Conservation (phyloP, 148 eudicot species). For the Vaccinium corymbosum region DNA sequence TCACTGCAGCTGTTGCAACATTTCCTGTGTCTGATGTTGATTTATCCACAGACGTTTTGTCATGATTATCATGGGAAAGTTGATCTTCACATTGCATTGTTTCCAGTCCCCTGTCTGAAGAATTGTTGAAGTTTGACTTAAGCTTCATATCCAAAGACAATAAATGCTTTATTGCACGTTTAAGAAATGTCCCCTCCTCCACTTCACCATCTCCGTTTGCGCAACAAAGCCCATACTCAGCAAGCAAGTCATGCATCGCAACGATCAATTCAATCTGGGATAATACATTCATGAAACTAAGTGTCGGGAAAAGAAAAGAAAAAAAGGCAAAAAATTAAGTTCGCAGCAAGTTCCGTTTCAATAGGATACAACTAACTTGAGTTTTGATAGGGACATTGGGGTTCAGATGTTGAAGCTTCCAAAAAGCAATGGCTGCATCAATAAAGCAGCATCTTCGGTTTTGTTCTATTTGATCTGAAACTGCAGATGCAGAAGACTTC, state of each 20-base stretch:
- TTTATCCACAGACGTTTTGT: slow-evolving; percentile 25
- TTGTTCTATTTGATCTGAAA: slow-evolving; percentile 53
- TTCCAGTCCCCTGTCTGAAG: slow-evolving; percentile 43
- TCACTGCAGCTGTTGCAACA: slow-evolving; percentile 24
- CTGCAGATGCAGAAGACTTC: slow-evolving; percentile 47
- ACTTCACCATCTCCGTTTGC: slow-evolving; percentile 73
- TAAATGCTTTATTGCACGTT: slow-evolving; percentile 89
- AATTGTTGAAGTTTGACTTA: slow-evolving; percentile 45
- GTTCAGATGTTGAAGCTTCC: slow-evolving; percentile 87
- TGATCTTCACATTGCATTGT: slow-evolving; percentile 31
- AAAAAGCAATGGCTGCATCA: slow-evolving; percentile 77
- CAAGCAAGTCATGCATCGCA: slow-evolving; percentile 87
- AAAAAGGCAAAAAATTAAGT: background rate
- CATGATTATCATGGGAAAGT: slow-evolving; percentile 26
- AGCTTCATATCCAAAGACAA: slow-evolving; percentile 82
- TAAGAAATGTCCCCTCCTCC: slow-evolving; percentile 92
- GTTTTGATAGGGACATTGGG: slow-evolving; percentile 53
- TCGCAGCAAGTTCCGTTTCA: slow-evolving; percentile 9
- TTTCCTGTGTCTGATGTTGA: slow-evolving; percentile 25
- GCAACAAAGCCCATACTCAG: slow-evolving; percentile 95
- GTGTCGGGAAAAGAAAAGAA: slow-evolving; percentile 13
- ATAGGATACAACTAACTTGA: slow-evolving; percentile 55
- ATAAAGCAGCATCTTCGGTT: slow-evolving; percentile 63
- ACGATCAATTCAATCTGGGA: slow-evolving; percentile 68
- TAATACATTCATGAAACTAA: slow-evolving; percentile 17